Evolutionary conservation across 2,329 filamentous ascomycete genomes (phyloP), one percentile per base, ranked within the genome.

Genomic region (Diaporthe amygdali): DNA sequence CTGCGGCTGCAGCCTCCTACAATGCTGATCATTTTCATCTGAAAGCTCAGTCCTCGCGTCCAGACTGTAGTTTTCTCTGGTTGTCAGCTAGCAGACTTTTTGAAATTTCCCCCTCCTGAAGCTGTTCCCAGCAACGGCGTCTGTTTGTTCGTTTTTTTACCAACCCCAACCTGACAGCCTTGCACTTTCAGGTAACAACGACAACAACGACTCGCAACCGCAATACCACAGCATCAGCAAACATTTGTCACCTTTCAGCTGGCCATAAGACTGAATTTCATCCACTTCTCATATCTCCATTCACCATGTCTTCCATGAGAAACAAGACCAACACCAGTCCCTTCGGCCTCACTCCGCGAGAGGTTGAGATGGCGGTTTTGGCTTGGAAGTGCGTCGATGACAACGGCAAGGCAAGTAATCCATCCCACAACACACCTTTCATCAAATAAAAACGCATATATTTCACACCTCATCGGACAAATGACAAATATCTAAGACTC

Each of bases 301-400:
- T 25, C 61, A 64, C n/a, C 2, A 66, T 66, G 61, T 7, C 61
- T 27, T 3, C 46, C 8, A 52, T 39, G 22, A 49, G 17, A 15
- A 17, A 9, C 9, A 25, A 37, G 25, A 15, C 22, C 10, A 49
- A 15, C 41, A 5, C 41, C 17, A 46, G 9, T 32, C 66, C 66
- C 5, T 41, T 17, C 30, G 52, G 52, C 6, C 66, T 68, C 66
- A 59, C 22, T 39, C 6, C 41, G 1, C 52, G 66, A 2, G 66
- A 68, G 32, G 2, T 15, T 5, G 66, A 68, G 32, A 59, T 68
- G 41, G 41, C 41, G n/a, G 12, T 59, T 20, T 12, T 49, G 17
- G 52, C 66, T 15, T 68, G 66, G 66, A 68, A 47, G 66, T 49
- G 41, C 39, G 1, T 59, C 32, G 66, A 51, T 32, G 44, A 20